These are phyloP conservation scores for Penicillium brevicompactum DNA, from an alignment of 2,329 filamentous ascomycete genomes.

Conservation along the genomic window DNA sequence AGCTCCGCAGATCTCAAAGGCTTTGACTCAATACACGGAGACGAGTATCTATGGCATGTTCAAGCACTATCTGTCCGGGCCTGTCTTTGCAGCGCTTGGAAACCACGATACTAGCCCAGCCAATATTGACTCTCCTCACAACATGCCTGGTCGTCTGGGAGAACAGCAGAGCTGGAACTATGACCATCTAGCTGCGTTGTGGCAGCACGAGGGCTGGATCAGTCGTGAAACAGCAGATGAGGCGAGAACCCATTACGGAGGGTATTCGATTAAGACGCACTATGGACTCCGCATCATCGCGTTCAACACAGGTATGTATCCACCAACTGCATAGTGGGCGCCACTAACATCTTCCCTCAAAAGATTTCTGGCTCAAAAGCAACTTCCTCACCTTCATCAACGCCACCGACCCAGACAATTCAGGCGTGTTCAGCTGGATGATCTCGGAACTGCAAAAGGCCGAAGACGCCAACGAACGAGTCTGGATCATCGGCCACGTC, in stretches of 20 bases:
- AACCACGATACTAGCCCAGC: slow-evolving; percentile 61
- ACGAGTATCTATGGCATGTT: slow-evolving; percentile 57
- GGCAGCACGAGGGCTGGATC: slow-evolving; percentile 61
- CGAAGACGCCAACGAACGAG: slow-evolving; percentile 54
- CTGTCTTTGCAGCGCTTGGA: slow-evolving; percentile 59
- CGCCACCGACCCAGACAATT: slow-evolving; percentile 53
- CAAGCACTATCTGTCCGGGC: slow-evolving; percentile 58
- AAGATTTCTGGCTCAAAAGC: slow-evolving; percentile 32
- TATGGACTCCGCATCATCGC: slow-evolving; percentile 56
- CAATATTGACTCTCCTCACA: slow-evolving; percentile 56
- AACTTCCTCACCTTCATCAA: slow-evolving; percentile 57
- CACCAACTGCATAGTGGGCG: slow-evolving; percentile 21
- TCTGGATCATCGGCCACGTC: slow-evolving; percentile 59
- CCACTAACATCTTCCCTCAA: background rate
- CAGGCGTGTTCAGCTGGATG: slow-evolving; percentile 52
- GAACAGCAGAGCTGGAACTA: slow-evolving; percentile 62
- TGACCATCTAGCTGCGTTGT: slow-evolving; percentile 57
- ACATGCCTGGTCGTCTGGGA: slow-evolving; percentile 55
- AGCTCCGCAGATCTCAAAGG: slow-evolving; percentile 53
- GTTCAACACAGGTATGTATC: slow-evolving; percentile 53
- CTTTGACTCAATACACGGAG: slow-evolving; percentile 58
- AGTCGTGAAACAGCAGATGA: slow-evolving; percentile 46
- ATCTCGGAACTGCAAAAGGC: slow-evolving; percentile 56
- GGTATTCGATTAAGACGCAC: slow-evolving; percentile 58
- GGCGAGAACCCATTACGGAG: slow-evolving; percentile 58